Conservation (phyloP, 1,284 basidiomycete genomes). For the Malassezia caprae region DNA sequence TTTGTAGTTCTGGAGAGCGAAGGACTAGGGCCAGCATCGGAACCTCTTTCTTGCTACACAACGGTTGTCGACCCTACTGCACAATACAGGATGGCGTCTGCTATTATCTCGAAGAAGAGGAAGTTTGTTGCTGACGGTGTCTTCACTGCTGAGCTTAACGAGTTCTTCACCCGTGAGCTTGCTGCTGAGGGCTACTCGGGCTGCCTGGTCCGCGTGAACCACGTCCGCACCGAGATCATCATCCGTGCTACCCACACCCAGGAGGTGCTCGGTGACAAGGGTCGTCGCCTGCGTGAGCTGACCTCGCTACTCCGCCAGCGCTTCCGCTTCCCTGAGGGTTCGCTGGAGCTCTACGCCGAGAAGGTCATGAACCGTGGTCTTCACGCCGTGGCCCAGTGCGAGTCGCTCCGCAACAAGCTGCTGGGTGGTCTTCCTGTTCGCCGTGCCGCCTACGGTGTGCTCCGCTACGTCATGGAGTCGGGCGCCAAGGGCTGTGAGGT, state of each 20-base stretch:
- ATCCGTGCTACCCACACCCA: conserved; percentile 99
- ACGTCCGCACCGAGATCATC: conserved; percentile 99
- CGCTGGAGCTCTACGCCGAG: conserved; percentile 97
- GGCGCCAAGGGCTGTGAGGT: conserved; percentile 99
- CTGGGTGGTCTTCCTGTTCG: conserved; percentile 98
- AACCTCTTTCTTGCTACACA: conserved; percentile 11
- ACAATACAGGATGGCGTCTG: conserved; percentile 30
- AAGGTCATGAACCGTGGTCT: conserved; percentile 99
- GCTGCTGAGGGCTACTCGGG: conserved; percentile 99
- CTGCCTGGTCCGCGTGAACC: conserved; percentile 98
- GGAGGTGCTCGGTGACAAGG: conserved; percentile 99
- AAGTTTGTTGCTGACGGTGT: conserved; percentile 94
- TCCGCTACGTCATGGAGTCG: conserved; percentile 99
- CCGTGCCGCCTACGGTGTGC: conserved; percentile 98
- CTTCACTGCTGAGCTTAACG: conserved; percentile 93
- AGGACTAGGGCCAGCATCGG: not conserved
- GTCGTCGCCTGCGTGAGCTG: conserved; percentile 96
- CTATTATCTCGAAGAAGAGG: conserved; percentile 47
- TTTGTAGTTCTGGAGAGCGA: conserved; percentile 14
- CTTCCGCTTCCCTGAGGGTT: conserved; percentile 98
- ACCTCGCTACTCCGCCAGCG: conserved; percentile 97
- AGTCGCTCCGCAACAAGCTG: conserved; percentile 96
- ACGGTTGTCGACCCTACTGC: conserved; percentile 2
- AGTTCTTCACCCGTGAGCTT: conserved; percentile 96
- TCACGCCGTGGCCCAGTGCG: conserved; percentile 96